Evolutionary conservation across 129 eudicot species (phyloP).

Genomic region (Solidago caesia): DNA sequence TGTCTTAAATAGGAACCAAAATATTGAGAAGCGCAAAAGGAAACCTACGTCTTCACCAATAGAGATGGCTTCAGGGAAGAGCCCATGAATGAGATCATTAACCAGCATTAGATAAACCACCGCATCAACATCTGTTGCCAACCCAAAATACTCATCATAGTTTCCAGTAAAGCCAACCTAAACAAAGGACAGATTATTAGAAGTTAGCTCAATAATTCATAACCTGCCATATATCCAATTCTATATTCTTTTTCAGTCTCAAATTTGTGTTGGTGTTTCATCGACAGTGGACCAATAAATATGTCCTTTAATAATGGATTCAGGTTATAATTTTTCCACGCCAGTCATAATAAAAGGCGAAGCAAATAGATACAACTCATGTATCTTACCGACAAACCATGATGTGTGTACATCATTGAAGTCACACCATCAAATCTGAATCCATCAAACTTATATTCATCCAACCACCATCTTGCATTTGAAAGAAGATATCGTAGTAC

Average conservation of each 20-base stretch:
- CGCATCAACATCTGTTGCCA: slow-evolving; percentile 93
- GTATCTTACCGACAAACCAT: slow-evolving; percentile 72
- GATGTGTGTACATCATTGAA: slow-evolving; percentile 99
- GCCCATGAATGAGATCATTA: slow-evolving; percentile 91
- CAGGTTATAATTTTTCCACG: background rate
- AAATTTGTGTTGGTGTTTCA: too few species aligned
- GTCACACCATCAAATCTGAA: slow-evolving; percentile 99
- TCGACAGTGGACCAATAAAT: too few species aligned
- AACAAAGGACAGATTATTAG: slow-evolving; percentile 4
- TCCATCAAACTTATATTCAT: slow-evolving; percentile 96
- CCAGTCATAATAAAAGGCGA: background rate
- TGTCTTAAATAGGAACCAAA: too few species aligned
- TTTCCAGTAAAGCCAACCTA: slow-evolving; percentile 93
- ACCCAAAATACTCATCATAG: slow-evolving; percentile 87
- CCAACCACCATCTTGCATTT: slow-evolving; percentile 99
- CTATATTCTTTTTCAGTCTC: too few species aligned
- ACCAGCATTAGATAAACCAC: slow-evolving; percentile 94
- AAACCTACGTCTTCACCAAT: slow-evolving; percentile 94
- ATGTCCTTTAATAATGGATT: too few species aligned
- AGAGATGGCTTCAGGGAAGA: slow-evolving; percentile 77
- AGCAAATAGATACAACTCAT: slow-evolving; percentile 5
- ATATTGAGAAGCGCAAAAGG: slow-evolving; percentile 1
- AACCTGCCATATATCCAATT: too few species aligned
- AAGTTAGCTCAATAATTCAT: slow-evolving; percentile 7
- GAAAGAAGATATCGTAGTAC: slow-evolving; percentile 94